Base-by-base conservation (phyloP, 805 yeast species). In the Candida chauliodis region DNA sequence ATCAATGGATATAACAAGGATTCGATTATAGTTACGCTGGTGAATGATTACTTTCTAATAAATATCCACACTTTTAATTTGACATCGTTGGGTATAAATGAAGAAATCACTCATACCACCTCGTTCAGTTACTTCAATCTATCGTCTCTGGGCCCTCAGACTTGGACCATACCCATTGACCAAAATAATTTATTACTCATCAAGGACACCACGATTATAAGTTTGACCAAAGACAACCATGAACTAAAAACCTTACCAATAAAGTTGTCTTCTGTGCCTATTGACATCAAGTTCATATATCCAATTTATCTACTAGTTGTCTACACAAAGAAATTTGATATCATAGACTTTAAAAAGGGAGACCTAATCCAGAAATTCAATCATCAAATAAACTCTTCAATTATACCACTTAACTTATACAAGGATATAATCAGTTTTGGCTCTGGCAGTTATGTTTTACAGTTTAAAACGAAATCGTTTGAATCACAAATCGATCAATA, bases 51-150 rank as follows among this genome's bases (percentile, higher is more conserved):
- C 42, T 32, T 51, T 8, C 23, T 57, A 9, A 34, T 66, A 18
- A 58, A 63, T 41, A 30, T 59, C 9, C 44, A 40, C 8, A 45
- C 46, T 9, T 57, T 48, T 26, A 25, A 19, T 7, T 32, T 53
- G 7, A 27, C 37, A 5, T 49, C 49, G 2, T 30, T 59, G 3
- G 47, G 50, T 2, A 31, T 48, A 4, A 59, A 55, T 21, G 53
- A 56, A 19, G 56, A 55, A 14, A 34, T 50, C 25, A 50, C 41
- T 18, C 49, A 53, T 36, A 45, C 32, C 8, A 49, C 61, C 16
- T 23, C 70, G 7, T 65, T 67, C 46, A 55, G 61, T 41, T 68
- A 67, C 45, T 68, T 68, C 46, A 71, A 71, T 7, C 49, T 66
- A 17, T 49, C 59, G 2, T 48, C 50, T 16, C 41, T 56, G 3